Base-by-base conservation (phyloP, 2,329 filamentous ascomycete genomes). In the Triangularia setosa region DNA sequence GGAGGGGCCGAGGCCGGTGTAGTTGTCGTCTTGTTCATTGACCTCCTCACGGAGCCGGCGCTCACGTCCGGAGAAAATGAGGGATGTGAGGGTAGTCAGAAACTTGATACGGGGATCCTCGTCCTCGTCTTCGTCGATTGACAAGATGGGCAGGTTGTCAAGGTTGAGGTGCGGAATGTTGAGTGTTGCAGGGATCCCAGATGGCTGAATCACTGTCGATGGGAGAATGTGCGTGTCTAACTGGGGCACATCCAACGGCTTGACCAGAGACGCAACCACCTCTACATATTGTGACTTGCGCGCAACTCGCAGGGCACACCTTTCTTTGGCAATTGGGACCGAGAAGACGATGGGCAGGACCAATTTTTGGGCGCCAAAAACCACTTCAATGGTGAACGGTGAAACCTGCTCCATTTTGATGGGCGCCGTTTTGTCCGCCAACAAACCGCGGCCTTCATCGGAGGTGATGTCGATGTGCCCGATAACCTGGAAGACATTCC, bases 261-360 rank as follows among this genome's bases (percentile, higher is more conserved):
- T 66, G 0, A 75, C 74, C 1, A 78, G 25, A 6, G 69, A 70
- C 3, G 76, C 80, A 35, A 80, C 72, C 27, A 83, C 70, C 64
- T 83, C 80, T 28, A 83, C 68, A 65, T 80, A 83, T 9, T 72
- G 71, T 1, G 80, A 79, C 23, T 72, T 79, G 30, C 80, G 77
- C 35, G 78, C 80, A 24, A 83, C 73, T 12, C 78, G 77, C 1
- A 74, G 78, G 64, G 71, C 78, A 67, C 73, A 74, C 8, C 69
- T 71, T 3, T 74, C 71, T 14, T 74, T 73, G 14, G 71, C 70
- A 9, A 83, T 71, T 0, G 81, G 80, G 0, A 74, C 61, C 0
- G 79, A 79, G 60, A 80, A 84, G 1, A 68, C 72, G 1, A 82
- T 54, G 1, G 76, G 70, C 7, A 72, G 75, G 1, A 77, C 62